These are phyloP conservation scores for Diddensiella caesifluorescens DNA, from an alignment of 805 yeast genomes.

Conservation along the genomic window DNA sequence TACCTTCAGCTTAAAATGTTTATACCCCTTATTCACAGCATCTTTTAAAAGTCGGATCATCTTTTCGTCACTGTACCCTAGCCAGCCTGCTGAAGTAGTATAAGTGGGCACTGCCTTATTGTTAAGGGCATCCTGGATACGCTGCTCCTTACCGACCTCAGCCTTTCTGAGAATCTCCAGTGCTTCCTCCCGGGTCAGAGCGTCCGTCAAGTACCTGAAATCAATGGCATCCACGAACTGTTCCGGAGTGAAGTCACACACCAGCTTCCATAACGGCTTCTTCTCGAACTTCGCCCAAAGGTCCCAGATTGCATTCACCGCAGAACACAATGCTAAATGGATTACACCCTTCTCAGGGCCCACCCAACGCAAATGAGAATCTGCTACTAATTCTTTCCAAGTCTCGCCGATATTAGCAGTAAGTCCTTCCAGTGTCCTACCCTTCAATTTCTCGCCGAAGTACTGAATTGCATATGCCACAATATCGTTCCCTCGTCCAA, in stretches of 20 bases:
- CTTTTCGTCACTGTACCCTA: conserved; percentile 38
- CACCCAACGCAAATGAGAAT: conserved; percentile 39
- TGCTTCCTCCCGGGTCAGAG: conserved; percentile 38
- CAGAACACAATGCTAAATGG: conserved; percentile 38
- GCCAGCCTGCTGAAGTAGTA: conserved; percentile 42
- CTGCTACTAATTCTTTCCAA: conserved; percentile 38
- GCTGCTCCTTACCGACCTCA: conserved; percentile 28
- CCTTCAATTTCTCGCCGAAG: conserved; percentile 34
- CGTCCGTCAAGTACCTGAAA: conserved; percentile 38
- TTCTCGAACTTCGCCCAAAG: conserved; percentile 36
- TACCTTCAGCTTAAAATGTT: conserved; percentile 37
- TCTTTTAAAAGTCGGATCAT: conserved; percentile 33
- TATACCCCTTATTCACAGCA: conserved; percentile 35
- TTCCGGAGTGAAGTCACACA: conserved; percentile 39
- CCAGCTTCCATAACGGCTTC: conserved; percentile 39
- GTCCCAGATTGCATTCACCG: conserved; percentile 39
- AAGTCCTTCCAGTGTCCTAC: conserved; percentile 30
- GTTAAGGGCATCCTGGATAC: conserved; percentile 31
- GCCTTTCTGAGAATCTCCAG: conserved; percentile 30
- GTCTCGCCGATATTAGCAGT: conserved; percentile 36
- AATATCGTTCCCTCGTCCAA: conserved; percentile 35
- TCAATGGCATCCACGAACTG: conserved; percentile 38
- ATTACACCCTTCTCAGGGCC: conserved; percentile 41
- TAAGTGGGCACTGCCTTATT: conserved; percentile 39
- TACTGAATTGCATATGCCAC: conserved; percentile 33